phyloP scores from a whole-genome alignment of 352 stramenopile genomes.

The Phytophthora megakarya region DNA sequence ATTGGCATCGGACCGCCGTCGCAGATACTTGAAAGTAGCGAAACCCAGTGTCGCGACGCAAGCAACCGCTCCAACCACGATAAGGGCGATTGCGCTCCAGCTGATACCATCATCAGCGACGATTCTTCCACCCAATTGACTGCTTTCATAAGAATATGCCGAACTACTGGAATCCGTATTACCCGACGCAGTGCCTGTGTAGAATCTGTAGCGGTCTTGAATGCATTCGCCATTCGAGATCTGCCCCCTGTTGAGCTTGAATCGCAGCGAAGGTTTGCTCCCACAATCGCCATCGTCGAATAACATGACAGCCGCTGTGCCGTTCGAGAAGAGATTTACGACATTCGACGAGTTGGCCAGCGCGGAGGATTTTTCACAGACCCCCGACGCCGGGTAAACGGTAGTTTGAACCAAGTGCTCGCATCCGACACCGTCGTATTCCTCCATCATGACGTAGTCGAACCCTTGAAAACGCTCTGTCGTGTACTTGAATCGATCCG shows the following conservation, averaged over 20 bases:
- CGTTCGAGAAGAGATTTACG: slow-evolving; percentile 34
- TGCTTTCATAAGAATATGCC: slow-evolving; percentile 22
- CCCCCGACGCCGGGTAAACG: slow-evolving; percentile 33
- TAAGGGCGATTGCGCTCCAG: slow-evolving; percentile 11
- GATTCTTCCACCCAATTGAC: slow-evolving; percentile 3
- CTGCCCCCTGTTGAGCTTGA: slow-evolving; percentile 16
- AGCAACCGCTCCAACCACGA: slow-evolving; percentile 23
- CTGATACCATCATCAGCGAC: not conserved
- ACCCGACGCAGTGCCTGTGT: slow-evolving; percentile 13
- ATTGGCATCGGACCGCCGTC: slow-evolving; percentile 20
- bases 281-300: slow-evolving; percentile 32
- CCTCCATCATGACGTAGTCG: slow-evolving; percentile 43
- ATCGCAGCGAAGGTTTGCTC: slow-evolving; percentile 12
- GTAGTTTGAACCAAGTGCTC: slow-evolving; percentile 31
- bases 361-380: slow-evolving; percentile 36
- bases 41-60: slow-evolving; percentile 30
- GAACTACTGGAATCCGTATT: slow-evolving; percentile 16
- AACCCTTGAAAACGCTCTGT: slow-evolving; percentile 26
- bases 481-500: slow-evolving; percentile 36
- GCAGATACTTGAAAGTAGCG: slow-evolving; percentile 29
- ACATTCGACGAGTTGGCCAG: slow-evolving; percentile 29
- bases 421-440: slow-evolving; percentile 26
- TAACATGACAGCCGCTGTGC: slow-evolving; percentile 18
- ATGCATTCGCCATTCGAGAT: slow-evolving; percentile 27
- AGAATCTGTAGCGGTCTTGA: slow-evolving; percentile 37